Conservation (phyloP, 257 asterid genomes). For the Gynochthodes officinalis region DNA sequence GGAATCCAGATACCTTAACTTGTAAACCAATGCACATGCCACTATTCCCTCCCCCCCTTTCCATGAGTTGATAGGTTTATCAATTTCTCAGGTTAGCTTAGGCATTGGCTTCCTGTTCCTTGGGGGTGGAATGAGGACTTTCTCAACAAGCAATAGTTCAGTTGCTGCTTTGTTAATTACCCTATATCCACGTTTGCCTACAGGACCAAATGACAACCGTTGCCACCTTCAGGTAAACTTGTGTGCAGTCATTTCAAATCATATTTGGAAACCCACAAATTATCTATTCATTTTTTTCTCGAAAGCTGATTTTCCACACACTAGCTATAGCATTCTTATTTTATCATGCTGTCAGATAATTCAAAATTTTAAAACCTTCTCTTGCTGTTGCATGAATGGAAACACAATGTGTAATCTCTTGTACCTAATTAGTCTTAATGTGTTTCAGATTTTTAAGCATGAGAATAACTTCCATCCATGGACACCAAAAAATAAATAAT, state of each 20-base stretch:
- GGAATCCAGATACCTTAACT: neutral
- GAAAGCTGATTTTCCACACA: neutral
- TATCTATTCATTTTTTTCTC: no score
- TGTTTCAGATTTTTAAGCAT: neutral
- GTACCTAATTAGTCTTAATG: neutral
- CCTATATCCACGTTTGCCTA: slow-evolving; percentile 90
- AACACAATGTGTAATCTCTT: neutral
- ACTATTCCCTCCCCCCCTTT: neutral
- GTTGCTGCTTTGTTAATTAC: slow-evolving; percentile 86
- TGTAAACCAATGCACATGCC: neutral
- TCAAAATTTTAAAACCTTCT: no score
- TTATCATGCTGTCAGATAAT: neutral
- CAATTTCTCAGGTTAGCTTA: slow-evolving; percentile 68
- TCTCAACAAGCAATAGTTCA: slow-evolving; percentile 88
- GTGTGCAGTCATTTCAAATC: neutral
- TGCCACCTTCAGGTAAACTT: slow-evolving; percentile 95
- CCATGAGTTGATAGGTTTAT: neutral
- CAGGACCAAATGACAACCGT: slow-evolving; percentile 96
- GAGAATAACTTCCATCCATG: neutral
- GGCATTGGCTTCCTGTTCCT: slow-evolving; percentile 92
- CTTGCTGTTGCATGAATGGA: no score
- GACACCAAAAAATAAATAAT: neutral
- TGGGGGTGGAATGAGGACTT: slow-evolving; percentile 95
- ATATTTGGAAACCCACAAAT: neutral
- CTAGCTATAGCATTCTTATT: neutral